Base-by-base conservation (phyloP, 768 basidiomycete species). In the Lentinula lateritia region DNA sequence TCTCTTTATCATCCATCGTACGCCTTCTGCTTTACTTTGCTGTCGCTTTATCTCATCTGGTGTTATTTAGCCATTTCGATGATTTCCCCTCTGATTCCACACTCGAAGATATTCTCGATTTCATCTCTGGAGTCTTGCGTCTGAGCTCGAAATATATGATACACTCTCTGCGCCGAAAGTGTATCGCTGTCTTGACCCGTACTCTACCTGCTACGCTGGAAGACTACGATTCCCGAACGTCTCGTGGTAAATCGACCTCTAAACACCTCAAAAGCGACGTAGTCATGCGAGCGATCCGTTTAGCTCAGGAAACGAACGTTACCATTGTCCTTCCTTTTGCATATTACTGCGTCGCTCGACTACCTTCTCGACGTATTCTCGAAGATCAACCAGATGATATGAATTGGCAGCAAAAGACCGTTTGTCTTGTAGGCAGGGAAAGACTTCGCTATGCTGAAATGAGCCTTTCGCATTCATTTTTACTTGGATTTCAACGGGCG, bases 141-240 rank as follows among this genome's bases (percentile, higher is more conserved):
- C 73, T 88, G n/a, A 75, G 82, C 64, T 85, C 83, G 34, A 88
- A 88, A 67, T 88, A 88, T 62, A 70, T 85, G 67, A 78, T 87
- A 34, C 70, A 74, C 2, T 74, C 78, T 56, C 76, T 87, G 13
- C 82, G 86, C 13, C 70, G 75, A 36, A 79, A 81, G 20, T 85
- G 83, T 61, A 78, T 85, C 35, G 63, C 75, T 38, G 73, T 84
- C 54, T 75, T 87, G 41, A 72, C 76, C 15, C 61, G 69, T 36
- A 73, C 74, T 34, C 72, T 81, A 46, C 80, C 80, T 8, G 63
- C 71, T 12, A 75, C 77, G 1, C 78, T 78, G 61, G 67, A 70
- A 13, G 73, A 72, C 0, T 80, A 78, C 67, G 58, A 67, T 69
- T 36, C 62, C 69, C 15, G 73, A 72, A 57, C 66, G 66, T 32